Base-by-base conservation (phyloP, 768 basidiomycete species). In the Butyriboletus loyo region DNA sequence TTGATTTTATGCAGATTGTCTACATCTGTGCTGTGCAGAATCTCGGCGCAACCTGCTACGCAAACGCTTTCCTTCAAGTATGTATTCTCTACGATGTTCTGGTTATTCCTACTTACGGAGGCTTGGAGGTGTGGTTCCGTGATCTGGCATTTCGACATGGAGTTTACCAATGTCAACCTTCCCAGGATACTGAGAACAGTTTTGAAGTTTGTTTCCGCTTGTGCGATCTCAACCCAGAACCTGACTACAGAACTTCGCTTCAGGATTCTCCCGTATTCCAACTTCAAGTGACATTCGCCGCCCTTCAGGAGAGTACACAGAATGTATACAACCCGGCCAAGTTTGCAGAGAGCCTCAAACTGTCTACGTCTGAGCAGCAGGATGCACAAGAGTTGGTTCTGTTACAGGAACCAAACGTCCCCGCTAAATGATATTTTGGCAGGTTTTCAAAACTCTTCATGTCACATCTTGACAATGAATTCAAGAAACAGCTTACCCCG, bases 391-490 rank as follows among this genome's bases (percentile, higher is more conserved):
- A 98, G 92, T 97, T 63, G 49, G 83, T 62, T 46, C 8, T 41
- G 61, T 27, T 52, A 36, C 24, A 25, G n/a, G 32, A 14, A 8
- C 28, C 9, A 17, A 11, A 4, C 38, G 14, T 52, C 46, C 49
- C 58, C 52, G 46, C 52, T 55, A 7, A 56, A 27, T 32, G 25
- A 25, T 1, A 7, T 46, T 35, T 49, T 19, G 27, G 8, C 64
- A 95, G 93, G 65, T 96, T 98, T 66, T 93, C 92, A 3, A 98
- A 98, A 62, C 78, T 98, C 17, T 96, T 98, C 71, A 88, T 98
- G 82, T 84, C 85, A 13, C 87, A 93, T 63, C 77, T 98, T 31
- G 90, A 92, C 56, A 77, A 76, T 7, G 92, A 97, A 70, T 97
- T 97, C 68, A 80, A 83, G 70, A 92, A 89, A 65, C 93, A 97